Conservation (phyloP, 176 grass and related monocot genomes). For the Zoysia japonica region DNA sequence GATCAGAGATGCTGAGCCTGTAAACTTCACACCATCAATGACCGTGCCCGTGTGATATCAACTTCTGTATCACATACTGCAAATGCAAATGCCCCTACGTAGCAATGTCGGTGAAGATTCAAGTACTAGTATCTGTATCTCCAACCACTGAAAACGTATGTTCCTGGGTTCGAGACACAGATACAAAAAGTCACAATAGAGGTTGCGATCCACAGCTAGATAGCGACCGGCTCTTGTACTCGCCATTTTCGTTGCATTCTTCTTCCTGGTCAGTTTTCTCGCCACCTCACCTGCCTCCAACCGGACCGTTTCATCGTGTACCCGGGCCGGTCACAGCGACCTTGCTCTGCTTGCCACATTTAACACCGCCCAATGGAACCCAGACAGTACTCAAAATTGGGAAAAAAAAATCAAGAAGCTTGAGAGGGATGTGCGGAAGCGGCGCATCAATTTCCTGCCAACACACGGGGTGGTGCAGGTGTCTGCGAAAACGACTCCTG, state of each 20-base stretch:
- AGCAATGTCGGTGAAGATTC: background rate
- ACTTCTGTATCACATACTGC: background rate
- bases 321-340: constrained; percentile 12
- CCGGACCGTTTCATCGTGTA: background rate
- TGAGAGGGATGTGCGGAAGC: constrained; percentile 33
- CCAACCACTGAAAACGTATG: background rate
- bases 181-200: background rate
- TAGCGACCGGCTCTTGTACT: background rate
- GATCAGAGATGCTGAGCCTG: background rate
- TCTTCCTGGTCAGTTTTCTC: background rate
- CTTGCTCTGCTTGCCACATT: constrained; percentile 15
- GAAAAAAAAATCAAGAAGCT: background rate
- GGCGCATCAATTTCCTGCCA: constrained; percentile 45
- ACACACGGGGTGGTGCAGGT: background rate
- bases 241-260: background rate
- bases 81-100: no score
- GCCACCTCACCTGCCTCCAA: background rate
- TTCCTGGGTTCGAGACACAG: background rate
- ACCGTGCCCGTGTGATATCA: background rate
- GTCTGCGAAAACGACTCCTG: background rate
- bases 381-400: background rate
- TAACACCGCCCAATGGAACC: constrained; percentile 14
- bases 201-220: background rate
- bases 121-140: background rate
- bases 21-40: background rate